Evolutionary conservation across 2,329 filamentous ascomycete species (phyloP), one percentile per base, ranked within the genome.

Genomic region (Metarhizium guizhouense): DNA sequence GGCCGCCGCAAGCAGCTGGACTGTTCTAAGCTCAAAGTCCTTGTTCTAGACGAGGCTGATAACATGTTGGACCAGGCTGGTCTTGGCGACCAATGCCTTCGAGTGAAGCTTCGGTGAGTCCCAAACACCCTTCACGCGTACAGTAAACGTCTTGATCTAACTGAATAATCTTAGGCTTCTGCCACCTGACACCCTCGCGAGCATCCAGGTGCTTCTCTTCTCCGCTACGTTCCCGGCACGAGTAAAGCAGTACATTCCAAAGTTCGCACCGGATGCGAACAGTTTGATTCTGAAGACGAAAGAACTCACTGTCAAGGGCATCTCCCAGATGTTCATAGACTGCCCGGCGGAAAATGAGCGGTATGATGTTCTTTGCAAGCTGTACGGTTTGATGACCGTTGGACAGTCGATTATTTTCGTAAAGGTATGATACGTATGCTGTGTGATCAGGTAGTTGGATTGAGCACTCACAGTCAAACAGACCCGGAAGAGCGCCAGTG

Each of bases 371-470:
- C 83, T 99, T 7, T 88, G 95, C 70, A 90, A 93, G 68, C 87
- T 99, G 57, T 99, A 99, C 68, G 92, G 93, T 56, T 78, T 97
- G 48, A 93, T 99, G 83, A 96, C 92, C 16, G 91, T 97, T 64
- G 92, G 92, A 5, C 96, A 93, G 7, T 97, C 94, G 0, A 96
- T 99, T 67, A 97, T 99, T 64, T 99, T 99, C 67, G 93, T 97
- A 70, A 90, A 87, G 79, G 90, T 92, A 75, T 43, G 60, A 51
- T 18, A 6, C 45, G 2, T 58, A 77, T 57, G 13, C 10, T 34
- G 6, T 10, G 38, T 29, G 13, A 29, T 25, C 8, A 8, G 5
- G 16, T 11, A 42, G 2, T 45, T 8, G 16, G 32, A 51, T 43
- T 16, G 20, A 38, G 6, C 3, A 45, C 58, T 69, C 54, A 69